phyloP scores from a whole-genome alignment of 371 early-diverging fungal species.

The Syncephalis fuscata region DNA sequence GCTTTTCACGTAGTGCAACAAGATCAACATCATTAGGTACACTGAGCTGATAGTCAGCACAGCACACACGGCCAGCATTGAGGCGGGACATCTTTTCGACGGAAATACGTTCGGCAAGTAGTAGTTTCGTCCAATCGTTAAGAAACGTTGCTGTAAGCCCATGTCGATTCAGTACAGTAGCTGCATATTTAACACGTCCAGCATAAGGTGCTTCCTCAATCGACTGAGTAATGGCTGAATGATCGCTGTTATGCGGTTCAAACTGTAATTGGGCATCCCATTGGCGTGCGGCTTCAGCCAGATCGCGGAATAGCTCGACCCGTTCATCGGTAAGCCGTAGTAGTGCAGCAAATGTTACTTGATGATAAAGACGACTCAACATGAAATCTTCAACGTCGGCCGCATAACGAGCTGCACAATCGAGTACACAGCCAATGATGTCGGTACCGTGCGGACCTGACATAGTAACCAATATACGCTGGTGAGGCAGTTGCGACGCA shows the following conservation, averaged over 20 bases:
- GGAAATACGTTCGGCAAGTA: slow-evolving; percentile 51
- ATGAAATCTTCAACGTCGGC: slow-evolving; percentile 63
- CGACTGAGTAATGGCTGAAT: slow-evolving; percentile 25
- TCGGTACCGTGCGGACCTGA: slow-evolving; percentile 81
- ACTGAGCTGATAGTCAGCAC: slow-evolving; percentile 63
- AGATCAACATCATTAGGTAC: slow-evolving; percentile 46
- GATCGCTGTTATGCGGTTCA: slow-evolving; percentile 21
- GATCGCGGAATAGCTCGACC: slow-evolving; percentile 52
- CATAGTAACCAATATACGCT: slow-evolving; percentile 45
- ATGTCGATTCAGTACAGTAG: slow-evolving; percentile 63
- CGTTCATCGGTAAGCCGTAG: slow-evolving; percentile 47
- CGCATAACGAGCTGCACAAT: slow-evolving; percentile 46
- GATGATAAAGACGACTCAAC: slow-evolving; percentile 69
- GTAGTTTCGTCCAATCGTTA: slow-evolving; percentile 49
- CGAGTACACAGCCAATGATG: slow-evolving; percentile 63
- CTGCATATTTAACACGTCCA: slow-evolving; percentile 58
- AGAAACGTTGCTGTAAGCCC: slow-evolving; percentile 55
- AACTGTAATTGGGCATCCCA: slow-evolving; percentile 72
- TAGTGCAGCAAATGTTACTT: slow-evolving; percentile 72
- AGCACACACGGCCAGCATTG: slow-evolving; percentile 43
- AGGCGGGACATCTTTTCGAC: slow-evolving; percentile 64
- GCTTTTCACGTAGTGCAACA: slow-evolving; percentile 37
- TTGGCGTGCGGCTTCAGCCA: slow-evolving; percentile 50
- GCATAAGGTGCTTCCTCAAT: slow-evolving; percentile 74
- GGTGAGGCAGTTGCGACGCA: slow-evolving; percentile 27